Evolutionary conservation across 306 rosid genomes (phyloP), one percentile per base, ranked within the genome.

Genomic region (Lablab purpureus): DNA sequence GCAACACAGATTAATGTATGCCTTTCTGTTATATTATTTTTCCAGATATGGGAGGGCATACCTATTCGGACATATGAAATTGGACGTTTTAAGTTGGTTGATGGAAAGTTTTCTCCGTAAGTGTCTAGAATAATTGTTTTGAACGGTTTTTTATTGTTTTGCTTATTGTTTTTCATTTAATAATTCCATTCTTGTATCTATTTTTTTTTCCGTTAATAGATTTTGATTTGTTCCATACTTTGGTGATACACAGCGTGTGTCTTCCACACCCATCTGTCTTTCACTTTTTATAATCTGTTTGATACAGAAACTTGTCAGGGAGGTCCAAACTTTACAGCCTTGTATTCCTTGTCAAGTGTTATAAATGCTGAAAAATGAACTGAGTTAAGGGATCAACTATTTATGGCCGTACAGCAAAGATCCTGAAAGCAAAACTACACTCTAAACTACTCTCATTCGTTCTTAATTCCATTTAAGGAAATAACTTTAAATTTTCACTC

Each of bases 71-170:
- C 86, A 27, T 91, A 89, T 60, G 87, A 88, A 80, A 82, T 93
- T 80, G 94, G 97, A 43, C 89, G 88, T 3, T 87, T 87, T 78
- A 89, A 79, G 85, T 79, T 93, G 87, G 98, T 93, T 49, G 98
- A 93, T 80, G 98, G 98, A 81, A 93, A 93, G 85, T 93, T 93
- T 87, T 93, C 97, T 17, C 90, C 91, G 98, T 93, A 83, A 89
- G 98, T 87, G 64, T 67, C 58, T 78, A 30, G 71, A 81, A 79
- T 68, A 41, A 71, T 36, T 66, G 49, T 27, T 12, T 21, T 58
- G 69, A 21, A 37, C 10, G 30, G 43, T 71, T 74, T 58, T 17
- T 19, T 54, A 19, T 65, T 14, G 22, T 75, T 76, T 67, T 81
- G 23, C 66, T 62, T 66, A 23, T 17, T 66, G 11, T 60, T 71